phyloP scores from a whole-genome alignment of 495 filamentous ascomycete genomes.

The Durotheca rogersii region DNA sequence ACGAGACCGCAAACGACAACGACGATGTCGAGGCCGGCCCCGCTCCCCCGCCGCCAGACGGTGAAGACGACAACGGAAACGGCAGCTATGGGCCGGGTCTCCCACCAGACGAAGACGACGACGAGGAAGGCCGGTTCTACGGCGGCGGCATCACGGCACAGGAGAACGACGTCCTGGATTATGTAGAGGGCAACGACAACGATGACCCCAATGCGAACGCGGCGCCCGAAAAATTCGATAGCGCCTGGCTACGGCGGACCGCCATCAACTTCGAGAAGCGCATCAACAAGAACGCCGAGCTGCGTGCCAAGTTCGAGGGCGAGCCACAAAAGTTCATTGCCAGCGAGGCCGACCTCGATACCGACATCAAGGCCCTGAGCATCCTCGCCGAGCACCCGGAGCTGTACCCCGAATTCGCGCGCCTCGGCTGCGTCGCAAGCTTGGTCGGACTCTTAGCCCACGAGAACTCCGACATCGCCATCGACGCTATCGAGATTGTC shows the following conservation, averaged over 20 bases:
- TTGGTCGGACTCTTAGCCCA: conserved; percentile 83
- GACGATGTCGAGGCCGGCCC: conserved; percentile 60
- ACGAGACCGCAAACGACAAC: conserved; percentile 54
- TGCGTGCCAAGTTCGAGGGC: conserved; percentile 82
- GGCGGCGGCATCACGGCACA: conserved; percentile 82
- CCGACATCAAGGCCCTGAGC: conserved; percentile 82
- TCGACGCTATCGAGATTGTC: conserved; percentile 86
- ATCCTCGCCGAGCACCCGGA: conserved; percentile 86
- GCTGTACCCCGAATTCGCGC: conserved; percentile 80
- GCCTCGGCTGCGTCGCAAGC: conserved; percentile 71
- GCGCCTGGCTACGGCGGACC: conserved; percentile 77
- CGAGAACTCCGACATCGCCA: conserved; percentile 97
- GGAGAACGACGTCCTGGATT: conserved; percentile 86
- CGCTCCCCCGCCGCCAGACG: conserved; percentile 36
- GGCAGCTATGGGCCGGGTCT: conserved; percentile 48
- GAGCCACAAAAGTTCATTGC: conserved; percentile 77
- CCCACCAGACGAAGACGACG: conserved; percentile 67
- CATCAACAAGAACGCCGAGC: conserved; percentile 88
- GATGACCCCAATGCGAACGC: conserved; percentile 54
- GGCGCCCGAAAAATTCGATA: conserved; percentile 74
- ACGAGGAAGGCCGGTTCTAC: conserved; percentile 94
- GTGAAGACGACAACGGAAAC: conserved; percentile 60
- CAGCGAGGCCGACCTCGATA: conserved; percentile 85
- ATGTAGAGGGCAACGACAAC: conserved; percentile 71
- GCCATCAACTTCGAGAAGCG: conserved; percentile 87